These are phyloP conservation scores for Aspergillus taichungensis DNA, from an alignment of 495 filamentous ascomycete species.

Conservation along the genomic window DNA sequence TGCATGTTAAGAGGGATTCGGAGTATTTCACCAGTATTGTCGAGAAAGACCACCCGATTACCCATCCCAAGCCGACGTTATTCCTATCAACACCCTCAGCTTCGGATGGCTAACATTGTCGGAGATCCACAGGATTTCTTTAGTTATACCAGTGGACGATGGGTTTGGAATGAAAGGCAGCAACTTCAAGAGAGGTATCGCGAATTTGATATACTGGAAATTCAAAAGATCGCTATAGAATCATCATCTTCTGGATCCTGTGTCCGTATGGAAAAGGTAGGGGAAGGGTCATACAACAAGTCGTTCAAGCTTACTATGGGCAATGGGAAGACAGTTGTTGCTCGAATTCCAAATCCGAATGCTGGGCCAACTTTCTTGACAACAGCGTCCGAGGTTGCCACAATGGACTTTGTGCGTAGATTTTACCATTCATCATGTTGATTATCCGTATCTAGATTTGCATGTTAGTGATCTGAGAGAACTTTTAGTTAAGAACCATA, in stretches of 20 bases:
- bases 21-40: neutral
- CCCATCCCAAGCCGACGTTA: neutral
- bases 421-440: too few relatives aligned
- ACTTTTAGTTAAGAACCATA: too few relatives aligned
- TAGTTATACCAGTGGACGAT: slow-evolving; percentile 3
- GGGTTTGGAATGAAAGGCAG: slow-evolving; percentile 3
- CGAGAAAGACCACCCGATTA: neutral
- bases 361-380: too few relatives aligned
- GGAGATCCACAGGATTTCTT: slow-evolving; percentile 6
- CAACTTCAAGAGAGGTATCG: slow-evolving; percentile 4
- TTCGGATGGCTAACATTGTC: neutral
- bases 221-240: slow-evolving; percentile 13
- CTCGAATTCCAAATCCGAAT: too few relatives aligned
- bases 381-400: too few relatives aligned
- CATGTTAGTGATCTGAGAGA: too few relatives aligned
- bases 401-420: too few relatives aligned
- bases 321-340: neutral
- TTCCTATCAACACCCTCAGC: neutral
- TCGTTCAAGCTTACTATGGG: slow-evolving; percentile 23
- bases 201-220: slow-evolving; percentile 3
- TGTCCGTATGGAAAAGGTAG: slow-evolving; percentile 13
- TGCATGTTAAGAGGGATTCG: neutral
- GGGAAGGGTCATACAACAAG: slow-evolving; percentile 27
- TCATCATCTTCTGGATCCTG: slow-evolving; percentile 2
- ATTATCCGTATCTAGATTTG: too few relatives aligned